A percentile compares a stretch with the other conserved stretches of the same genome.
These are phyloP conservation scores for Speleostelium caveatum DNA, from an alignment of 78 protist genomes.

Conservation along the genomic window DNA sequence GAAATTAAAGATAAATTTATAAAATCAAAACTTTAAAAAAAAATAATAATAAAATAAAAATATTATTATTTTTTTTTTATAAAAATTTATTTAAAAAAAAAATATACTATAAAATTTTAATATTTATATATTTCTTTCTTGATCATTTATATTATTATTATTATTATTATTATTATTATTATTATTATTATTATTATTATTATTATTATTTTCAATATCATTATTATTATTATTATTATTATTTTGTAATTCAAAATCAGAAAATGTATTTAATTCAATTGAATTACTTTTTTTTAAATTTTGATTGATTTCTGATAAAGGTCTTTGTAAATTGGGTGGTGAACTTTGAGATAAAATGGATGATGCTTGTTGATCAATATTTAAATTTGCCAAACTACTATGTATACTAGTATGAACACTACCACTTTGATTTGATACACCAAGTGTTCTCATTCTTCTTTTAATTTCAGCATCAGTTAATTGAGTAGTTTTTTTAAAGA, in stretches of 20 bases:
- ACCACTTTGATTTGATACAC: not conserved
- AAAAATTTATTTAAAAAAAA: no score
- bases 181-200: not conserved
- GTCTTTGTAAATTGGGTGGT: not conserved
- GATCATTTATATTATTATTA: no score
- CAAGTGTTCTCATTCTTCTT: not conserved
- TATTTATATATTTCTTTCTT: no score
- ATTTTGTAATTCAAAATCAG: no score
- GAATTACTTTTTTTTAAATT: not conserved
- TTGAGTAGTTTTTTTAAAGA: no score
- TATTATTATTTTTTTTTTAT: not conserved
- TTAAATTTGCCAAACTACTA: not conserved
- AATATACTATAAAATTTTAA: no score
- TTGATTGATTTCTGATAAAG: not conserved
- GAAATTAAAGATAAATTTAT: constrained; percentile 53
- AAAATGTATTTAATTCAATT: not conserved
- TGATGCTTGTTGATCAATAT: not conserved
- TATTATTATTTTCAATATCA: not conserved
- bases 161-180: not conserved
- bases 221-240: not conserved
- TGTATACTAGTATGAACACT: not conserved
- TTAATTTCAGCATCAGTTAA: not conserved
- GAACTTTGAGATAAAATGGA: not conserved
- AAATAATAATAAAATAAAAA: not conserved
- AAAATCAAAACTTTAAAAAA: constrained; percentile 16